Percentiles rank a stretch among this genome's conserved stretches.
Conservation (phyloP, 2,329 filamentous ascomycete species). For the Colletotrichum magnum region DNA sequence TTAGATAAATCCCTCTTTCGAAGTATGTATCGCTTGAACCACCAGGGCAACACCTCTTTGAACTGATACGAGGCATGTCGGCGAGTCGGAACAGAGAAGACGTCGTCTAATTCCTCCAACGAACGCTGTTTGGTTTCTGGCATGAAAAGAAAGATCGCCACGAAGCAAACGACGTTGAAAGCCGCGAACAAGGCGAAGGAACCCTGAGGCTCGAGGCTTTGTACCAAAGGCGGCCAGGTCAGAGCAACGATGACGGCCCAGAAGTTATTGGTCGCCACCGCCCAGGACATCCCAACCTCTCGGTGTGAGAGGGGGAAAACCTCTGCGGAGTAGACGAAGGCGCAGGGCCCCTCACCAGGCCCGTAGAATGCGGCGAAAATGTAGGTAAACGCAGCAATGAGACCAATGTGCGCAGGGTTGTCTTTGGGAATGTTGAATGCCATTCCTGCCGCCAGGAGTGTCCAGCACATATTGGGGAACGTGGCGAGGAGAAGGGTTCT, state of each 20-base stretch:
- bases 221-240: slow-evolving; percentile 65
- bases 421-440: slow-evolving; percentile 52
- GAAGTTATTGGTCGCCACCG: slow-evolving; percentile 72
- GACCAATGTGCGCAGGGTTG: slow-evolving; percentile 61
- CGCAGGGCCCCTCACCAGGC: slow-evolving; percentile 71
- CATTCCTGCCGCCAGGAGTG: slow-evolving; percentile 61
- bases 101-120: slow-evolving; percentile 60
- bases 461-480: slow-evolving; percentile 77
- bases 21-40: slow-evolving; percentile 25
- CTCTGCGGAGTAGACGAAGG: slow-evolving; percentile 74
- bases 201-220: slow-evolving; percentile 50
- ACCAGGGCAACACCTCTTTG: slow-evolving; percentile 36
- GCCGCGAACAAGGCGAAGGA: slow-evolving; percentile 62
- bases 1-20: not conserved
- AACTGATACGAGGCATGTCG: slow-evolving; percentile 52
- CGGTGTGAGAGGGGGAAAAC: slow-evolving; percentile 75
- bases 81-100: slow-evolving; percentile 52
- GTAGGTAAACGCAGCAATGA: slow-evolving; percentile 74
- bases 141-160: slow-evolving; percentile 64
- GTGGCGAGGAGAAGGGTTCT: slow-evolving; percentile 74
- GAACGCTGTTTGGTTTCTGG: slow-evolving; percentile 66
- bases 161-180: slow-evolving; percentile 60
- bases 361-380: slow-evolving; percentile 78
- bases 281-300: slow-evolving; percentile 75
- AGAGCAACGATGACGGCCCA: slow-evolving; percentile 66